phyloP scores from a whole-genome alignment of 352 stramenopile species.

The Phytopythium helicoides region DNA sequence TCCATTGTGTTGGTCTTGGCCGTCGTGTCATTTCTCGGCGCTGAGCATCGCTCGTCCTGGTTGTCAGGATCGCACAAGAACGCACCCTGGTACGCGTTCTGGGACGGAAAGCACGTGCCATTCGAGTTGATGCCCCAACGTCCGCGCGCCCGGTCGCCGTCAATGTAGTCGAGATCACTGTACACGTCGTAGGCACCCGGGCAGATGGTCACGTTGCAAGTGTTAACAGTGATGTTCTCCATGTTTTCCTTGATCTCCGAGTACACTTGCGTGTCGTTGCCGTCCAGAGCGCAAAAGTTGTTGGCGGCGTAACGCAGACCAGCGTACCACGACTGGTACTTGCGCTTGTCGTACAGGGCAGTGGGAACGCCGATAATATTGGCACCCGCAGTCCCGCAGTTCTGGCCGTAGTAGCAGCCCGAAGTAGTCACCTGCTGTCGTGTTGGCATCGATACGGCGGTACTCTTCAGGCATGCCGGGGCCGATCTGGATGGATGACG shows the following conservation, averaged over 20 bases:
- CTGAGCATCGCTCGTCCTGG: constrained; percentile 40
- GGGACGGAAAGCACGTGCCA: constrained; percentile 53
- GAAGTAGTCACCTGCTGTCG: constrained; percentile 17
- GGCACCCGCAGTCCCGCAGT: constrained; percentile 42
- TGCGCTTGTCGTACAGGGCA: constrained; percentile 29
- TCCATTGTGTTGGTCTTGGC: constrained; percentile 57
- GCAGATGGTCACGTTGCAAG: constrained; percentile 41
- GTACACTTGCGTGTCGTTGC: constrained; percentile 43
- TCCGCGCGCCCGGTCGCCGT: constrained; percentile 29
- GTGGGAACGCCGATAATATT: constrained; percentile 60
- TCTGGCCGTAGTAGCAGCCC: constrained; percentile 43
- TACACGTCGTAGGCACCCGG: constrained; percentile 52
- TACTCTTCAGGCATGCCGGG: constrained; percentile 56
- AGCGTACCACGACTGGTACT: constrained; percentile 52
- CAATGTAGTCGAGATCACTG: constrained; percentile 50
- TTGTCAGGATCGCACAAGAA: constrained; percentile 67
- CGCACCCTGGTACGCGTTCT: constrained; percentile 65
- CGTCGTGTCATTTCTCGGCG: constrained; percentile 43
- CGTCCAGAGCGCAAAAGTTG: constrained; percentile 39
- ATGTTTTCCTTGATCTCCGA: constrained; percentile 34
- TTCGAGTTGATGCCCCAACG: constrained; percentile 71
- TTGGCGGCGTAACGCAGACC: constrained; percentile 59
- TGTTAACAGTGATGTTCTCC: constrained; percentile 44
- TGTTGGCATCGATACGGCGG: constrained; percentile 34
- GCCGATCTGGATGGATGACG: constrained; percentile 74